Base-by-base conservation (phyloP, 2,329 filamentous ascomycete species). In the Fusarium sp. region DNA sequence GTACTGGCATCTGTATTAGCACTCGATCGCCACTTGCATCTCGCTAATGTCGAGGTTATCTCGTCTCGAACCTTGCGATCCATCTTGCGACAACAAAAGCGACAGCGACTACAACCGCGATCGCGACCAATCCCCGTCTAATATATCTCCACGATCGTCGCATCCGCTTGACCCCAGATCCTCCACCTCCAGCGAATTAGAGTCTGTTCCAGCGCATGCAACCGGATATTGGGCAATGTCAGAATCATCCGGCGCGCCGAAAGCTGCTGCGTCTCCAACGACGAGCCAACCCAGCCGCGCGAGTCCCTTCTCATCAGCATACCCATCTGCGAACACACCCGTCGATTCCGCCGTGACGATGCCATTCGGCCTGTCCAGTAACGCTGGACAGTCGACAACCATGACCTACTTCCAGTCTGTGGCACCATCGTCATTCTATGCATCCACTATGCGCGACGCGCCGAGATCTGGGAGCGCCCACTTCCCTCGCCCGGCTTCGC, bases 381-480 rank as follows among this genome's bases (percentile, higher is more conserved):
- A 2, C 8, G 16, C 49, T 27, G 49, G 44, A 17, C 22, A 24
- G 22, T 17, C 44, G 9, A 27, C 44, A 17, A 49, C 44, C 44
- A 27, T 49, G 44, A 49, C 22, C 44, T 49, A 49, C 44, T 24
- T 49, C 22, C 20, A 49, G 14, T 24, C 22, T 49, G 75, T 64
- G 53, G 70, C 79, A 14, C 71, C 82, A 46, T 81, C 83, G 66
- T 73, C 81, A 20, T 71, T 80, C 33, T 84, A 81, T 63, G 65
- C 81, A 17, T 75, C 81, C 49, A 79, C 78, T 31, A 80, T 83
- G 72, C 75, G 81, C 79, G 85, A 87, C 73, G 78, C 81, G 63
- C 77, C 79, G 62, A 83, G 82, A 66, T 81, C 85, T 20, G 78
- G 84, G 51, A 83, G 83, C 67, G 82, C 81, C 2, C 82, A 84